These are phyloP conservation scores for Bipolaris sorokiniana DNA, from an alignment of 2,329 filamentous ascomycete genomes.

Conservation along the genomic window DNA sequence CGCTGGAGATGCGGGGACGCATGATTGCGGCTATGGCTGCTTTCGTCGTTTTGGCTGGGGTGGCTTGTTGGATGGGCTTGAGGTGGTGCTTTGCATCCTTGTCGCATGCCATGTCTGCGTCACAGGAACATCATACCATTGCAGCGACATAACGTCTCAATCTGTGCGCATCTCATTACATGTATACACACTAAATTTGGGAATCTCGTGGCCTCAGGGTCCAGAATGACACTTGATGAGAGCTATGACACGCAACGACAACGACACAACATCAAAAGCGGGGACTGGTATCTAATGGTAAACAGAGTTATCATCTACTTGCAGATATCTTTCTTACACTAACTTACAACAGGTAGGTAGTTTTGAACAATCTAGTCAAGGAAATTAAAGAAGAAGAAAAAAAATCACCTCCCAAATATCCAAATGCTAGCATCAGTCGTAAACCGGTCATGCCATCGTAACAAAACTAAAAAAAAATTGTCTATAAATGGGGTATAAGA, in stretches of 20 bases:
- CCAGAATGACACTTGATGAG: not conserved
- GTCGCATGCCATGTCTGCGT: not conserved
- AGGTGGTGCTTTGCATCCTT: constrained; percentile 26
- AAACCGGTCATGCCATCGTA: not conserved
- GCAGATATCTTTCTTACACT: not conserved
- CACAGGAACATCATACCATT: not conserved
- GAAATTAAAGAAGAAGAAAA: not conserved
- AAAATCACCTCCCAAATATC: not conserved
- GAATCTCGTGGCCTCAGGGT: too few species aligned
- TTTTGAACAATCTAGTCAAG: not conserved
- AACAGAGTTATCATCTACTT: not conserved
- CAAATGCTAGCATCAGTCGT: not conserved
- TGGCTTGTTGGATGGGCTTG: constrained; percentile 28
- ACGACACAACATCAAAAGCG: not conserved
- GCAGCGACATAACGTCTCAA: not conserved
- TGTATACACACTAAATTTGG: too few species aligned
- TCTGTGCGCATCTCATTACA: too few species aligned
- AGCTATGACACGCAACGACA: not conserved
- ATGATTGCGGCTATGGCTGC: constrained; percentile 61
- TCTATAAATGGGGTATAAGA: not conserved
- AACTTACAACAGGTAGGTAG: not conserved
- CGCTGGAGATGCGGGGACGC: constrained; percentile 63
- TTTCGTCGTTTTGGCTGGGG: constrained; percentile 21
- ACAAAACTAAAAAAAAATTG: not conserved
- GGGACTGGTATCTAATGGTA: not conserved